phyloP scores from a whole-genome alignment of 768 basidiomycete species.

The Tricholoma terreum region DNA sequence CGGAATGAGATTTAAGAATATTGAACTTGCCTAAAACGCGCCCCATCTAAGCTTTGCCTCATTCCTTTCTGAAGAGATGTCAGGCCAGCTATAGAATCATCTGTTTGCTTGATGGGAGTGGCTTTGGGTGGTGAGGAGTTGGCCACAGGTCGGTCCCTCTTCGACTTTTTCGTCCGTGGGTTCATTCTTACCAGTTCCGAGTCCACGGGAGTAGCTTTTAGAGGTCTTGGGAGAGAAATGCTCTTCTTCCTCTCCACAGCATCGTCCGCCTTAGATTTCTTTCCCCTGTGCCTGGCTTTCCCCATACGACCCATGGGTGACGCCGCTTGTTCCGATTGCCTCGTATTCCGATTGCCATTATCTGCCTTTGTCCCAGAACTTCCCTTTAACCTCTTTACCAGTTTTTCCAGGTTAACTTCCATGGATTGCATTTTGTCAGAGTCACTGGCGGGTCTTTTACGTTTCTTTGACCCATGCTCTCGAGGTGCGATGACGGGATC shows the following conservation, averaged over 20 bases:
- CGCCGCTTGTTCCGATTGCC: constrained; percentile 18
- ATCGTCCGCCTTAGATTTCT: constrained; percentile 13
- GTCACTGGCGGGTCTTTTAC: constrained; percentile 44
- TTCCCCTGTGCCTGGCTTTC: constrained; percentile 20
- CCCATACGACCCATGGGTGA: not conserved
- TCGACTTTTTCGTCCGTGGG: constrained; percentile 15
- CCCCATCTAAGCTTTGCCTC: constrained; percentile 79
- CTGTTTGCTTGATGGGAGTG: not conserved
- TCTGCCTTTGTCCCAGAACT: constrained; percentile 15
- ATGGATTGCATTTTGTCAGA: constrained; percentile 34
- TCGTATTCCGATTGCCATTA: not conserved
- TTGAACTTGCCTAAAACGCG: constrained; percentile 73
- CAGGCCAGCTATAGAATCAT: constrained; percentile 30
- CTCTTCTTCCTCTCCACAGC: constrained; percentile 20
- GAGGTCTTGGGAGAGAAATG: constrained; percentile 20
- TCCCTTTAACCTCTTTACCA: constrained; percentile 47
- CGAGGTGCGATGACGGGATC: constrained; percentile 35
- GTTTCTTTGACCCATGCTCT: constrained; percentile 45
- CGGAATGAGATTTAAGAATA: not conserved
- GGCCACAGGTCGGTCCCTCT: not conserved
- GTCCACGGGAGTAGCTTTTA: constrained; percentile 7
- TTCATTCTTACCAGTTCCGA: not conserved
- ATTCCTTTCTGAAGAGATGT: constrained; percentile 76
- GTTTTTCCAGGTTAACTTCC: constrained; percentile 57
- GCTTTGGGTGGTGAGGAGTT: constrained; percentile 3